Percentiles rank a stretch among this genome's conserved stretches.
Conservation (phyloP, 306 rosid species). For the Acacia melanoxylon region DNA sequence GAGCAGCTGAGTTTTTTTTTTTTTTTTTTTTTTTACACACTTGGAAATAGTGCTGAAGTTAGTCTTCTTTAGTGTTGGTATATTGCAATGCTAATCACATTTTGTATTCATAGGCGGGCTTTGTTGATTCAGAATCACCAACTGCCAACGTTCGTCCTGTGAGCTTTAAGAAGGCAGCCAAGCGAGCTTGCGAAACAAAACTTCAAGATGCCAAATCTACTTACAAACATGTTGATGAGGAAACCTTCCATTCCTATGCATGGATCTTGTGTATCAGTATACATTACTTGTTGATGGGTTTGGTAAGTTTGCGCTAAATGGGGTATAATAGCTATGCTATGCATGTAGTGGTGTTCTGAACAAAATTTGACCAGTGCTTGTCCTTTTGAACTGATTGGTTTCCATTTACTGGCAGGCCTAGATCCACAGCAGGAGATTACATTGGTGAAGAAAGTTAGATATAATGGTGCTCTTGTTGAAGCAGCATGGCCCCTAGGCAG, state of each 20-base stretch:
- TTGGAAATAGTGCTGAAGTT: conserved; percentile 2
- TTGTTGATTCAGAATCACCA: conserved; percentile 69
- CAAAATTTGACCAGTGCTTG: conserved; percentile 10
- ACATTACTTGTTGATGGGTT: conserved; percentile 90
- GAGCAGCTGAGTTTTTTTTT: conserved; percentile 82
- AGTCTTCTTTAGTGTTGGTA: conserved; percentile 16
- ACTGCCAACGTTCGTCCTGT: conserved; percentile 63
- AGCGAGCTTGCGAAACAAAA: conserved; percentile 85
- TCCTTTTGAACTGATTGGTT: conserved; percentile 17
- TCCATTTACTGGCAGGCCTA: conserved; percentile 59
- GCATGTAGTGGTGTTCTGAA: conserved; percentile 13
- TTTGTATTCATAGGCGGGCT: conserved; percentile 69
- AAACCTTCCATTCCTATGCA: conserved; percentile 91
- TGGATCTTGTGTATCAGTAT: conserved; percentile 93
- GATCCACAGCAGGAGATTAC: conserved; percentile 94
- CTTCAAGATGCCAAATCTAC: conserved; percentile 59
- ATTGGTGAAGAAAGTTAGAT: conserved; percentile 87
- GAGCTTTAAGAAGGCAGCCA: conserved; percentile 83
- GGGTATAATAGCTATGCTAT: conserved; percentile 25
- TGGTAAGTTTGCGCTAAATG: conserved; percentile 51
- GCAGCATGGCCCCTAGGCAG: conserved; percentile 99
- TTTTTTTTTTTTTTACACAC: background rate
- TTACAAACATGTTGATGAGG: conserved; percentile 55
- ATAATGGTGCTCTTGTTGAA: conserved; percentile 77
- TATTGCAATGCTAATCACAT: conserved; percentile 34